Conservation (phyloP, 1,139 yeast genomes). For the Protomyces gravidus region DNA sequence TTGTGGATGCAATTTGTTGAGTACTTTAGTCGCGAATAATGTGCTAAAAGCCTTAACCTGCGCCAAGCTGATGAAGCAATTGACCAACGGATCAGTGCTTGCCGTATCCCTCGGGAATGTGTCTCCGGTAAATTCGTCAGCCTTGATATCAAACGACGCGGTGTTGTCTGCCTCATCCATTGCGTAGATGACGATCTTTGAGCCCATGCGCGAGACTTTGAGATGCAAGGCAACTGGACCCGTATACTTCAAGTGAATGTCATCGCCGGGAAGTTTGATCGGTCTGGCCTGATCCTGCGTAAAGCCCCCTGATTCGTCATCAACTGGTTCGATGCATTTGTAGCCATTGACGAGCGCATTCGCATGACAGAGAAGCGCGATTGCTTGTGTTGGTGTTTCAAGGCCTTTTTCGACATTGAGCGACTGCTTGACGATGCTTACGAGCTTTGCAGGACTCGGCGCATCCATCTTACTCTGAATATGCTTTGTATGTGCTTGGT, state of each 20-base stretch:
- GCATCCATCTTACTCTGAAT: not conserved
- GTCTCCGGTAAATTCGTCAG: constrained; percentile 15
- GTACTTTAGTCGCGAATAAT: constrained; percentile 27
- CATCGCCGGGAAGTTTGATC: not conserved
- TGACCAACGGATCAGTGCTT: constrained; percentile 3
- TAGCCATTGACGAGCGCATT: constrained; percentile 33
- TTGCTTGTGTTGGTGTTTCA: constrained; percentile 28
- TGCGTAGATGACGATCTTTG: constrained; percentile 31
- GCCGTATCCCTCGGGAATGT: constrained; percentile 10
- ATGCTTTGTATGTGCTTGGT: too few relatives aligned
- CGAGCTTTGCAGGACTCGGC: constrained; percentile 13
- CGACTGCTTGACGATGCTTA: constrained; percentile 16
- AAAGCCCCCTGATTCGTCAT: constrained; percentile 4
- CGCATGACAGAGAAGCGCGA: constrained; percentile 32
- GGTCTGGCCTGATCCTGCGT: not conserved
- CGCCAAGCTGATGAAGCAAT: constrained; percentile 8
- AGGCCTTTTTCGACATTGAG: constrained; percentile 7
- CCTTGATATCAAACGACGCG: constrained; percentile 6
- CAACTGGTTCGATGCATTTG: constrained; percentile 30
- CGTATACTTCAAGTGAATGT: not conserved
- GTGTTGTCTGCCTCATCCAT: constrained; percentile 21
- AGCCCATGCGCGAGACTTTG: constrained; percentile 30
- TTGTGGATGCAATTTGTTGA: constrained; percentile 29
- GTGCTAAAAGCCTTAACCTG: constrained; percentile 24
- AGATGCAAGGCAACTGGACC: not conserved